These are phyloP conservation scores for Venturia asperata DNA, from an alignment of 2,329 filamentous ascomycete genomes.

Conservation along the genomic window DNA sequence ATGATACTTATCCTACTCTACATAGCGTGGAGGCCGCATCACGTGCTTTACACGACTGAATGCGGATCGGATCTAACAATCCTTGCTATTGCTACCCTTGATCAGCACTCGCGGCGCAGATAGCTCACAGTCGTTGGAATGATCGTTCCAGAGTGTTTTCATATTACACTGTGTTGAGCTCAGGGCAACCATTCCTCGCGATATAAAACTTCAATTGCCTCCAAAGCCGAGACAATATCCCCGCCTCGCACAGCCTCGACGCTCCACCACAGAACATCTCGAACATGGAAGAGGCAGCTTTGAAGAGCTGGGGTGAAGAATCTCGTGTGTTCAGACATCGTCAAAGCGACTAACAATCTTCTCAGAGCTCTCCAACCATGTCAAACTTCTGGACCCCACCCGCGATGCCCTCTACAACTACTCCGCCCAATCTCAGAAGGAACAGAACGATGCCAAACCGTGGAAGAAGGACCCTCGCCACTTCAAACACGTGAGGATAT, in stretches of 20 bases:
- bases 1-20: too few relatives aligned
- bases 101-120: too few relatives aligned
- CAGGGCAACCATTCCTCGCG: neutral
- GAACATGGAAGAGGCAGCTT: constrained; percentile 46
- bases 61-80: neutral
- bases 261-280: constrained; percentile 5
- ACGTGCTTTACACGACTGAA: too few relatives aligned
- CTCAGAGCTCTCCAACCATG: constrained; percentile 88
- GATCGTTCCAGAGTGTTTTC: neutral
- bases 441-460: constrained; percentile 56
- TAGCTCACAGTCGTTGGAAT: neutral
- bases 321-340: neutral
- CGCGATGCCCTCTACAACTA: constrained; percentile 91
- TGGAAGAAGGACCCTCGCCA: constrained; percentile 75
- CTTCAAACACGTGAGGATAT: constrained; percentile 92
- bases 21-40: too few relatives aligned
- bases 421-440: constrained; percentile 60
- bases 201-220: neutral
- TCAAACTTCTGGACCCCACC: constrained; percentile 57
- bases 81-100: too few relatives aligned
- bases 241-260: neutral
- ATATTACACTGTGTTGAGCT: neutral
- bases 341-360: constrained; percentile 32
- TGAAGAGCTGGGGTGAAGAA: constrained; percentile 54
- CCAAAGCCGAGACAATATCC: neutral